Evolutionary conservation across 257 asterid species (phyloP), one percentile per base, ranked within the genome.

Genomic region (Scutellaria minor): DNA sequence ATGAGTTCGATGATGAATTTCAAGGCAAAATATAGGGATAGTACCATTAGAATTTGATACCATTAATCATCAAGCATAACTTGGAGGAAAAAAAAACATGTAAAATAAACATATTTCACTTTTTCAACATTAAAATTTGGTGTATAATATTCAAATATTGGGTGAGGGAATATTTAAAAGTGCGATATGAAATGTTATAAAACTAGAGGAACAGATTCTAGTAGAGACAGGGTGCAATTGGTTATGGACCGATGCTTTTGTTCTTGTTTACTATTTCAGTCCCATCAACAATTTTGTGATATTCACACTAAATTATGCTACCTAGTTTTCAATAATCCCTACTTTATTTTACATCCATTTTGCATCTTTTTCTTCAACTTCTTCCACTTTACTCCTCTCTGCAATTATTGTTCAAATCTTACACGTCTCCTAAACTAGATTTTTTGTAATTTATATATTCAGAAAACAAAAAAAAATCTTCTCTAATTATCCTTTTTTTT

Each of bases 171-270:
- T 31, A 41, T 39, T 5, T 14, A 51, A 59, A 71, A 31, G 10
- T 61, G 44, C 46, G 40, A 14, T 31, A 20, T 1, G 31, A 44
- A 73, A n/a, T 58, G 13, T 39, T 9, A 40, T 37, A 66, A 64
- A 48, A 59, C 53, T 24, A 66, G 55, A 72, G 66, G 82, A 66
- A 78, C 62, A 60, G 78, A 78, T 68, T 78, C 75, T 52, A 46
- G 64, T 63, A 63, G 39, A 60, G 7, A 22, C 31, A 22, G 62
- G 56, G 71, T 70, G 58, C 75, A 65, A 70, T 35, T 58, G 58
- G 68, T 63, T 71, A 53, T 58, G 55, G 58, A 71, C 72, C 78
- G 27, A 79, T 70, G 64, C 77, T 60, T 73, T 60, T 60, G 6
- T 14, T 27, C 11, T 61, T 52, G 18, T 46, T 18, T 64, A 22